Conservation (phyloP, 2,329 filamentous ascomycete species). For the Magnaporthiopsis rhizophila region DNA sequence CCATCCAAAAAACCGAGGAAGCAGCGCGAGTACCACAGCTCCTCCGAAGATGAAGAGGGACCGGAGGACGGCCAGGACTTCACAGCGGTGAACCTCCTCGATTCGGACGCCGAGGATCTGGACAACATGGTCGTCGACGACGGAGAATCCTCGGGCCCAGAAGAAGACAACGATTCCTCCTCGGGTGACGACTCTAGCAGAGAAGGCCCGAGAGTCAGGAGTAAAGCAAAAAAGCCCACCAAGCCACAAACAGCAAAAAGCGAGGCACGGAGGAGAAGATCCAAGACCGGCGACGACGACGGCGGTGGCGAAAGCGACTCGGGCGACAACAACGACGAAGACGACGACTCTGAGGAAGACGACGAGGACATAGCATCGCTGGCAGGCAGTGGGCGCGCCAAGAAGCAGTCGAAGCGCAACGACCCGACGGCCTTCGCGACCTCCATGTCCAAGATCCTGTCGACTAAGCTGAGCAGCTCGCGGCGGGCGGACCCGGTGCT, state of each 20-base stretch:
- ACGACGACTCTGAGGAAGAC: conserved; percentile 11
- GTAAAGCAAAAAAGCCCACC: conserved; percentile 11
- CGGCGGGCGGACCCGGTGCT: conserved; percentile 88
- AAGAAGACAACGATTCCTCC: conserved; percentile 20
- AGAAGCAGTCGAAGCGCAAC: conserved; percentile 70
- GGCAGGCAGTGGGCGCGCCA: conserved; percentile 26
- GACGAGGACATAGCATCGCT: conserved; percentile 20
- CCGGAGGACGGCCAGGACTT: conserved; percentile 35
- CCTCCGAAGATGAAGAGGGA: conserved; percentile 25
- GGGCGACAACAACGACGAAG: conserved; percentile 15
- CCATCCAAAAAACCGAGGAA: conserved; percentile 44
- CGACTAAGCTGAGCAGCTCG: conserved; percentile 74
- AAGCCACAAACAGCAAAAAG: conserved; percentile 11
- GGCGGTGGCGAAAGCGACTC: not conserved
- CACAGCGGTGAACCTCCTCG: conserved; percentile 43
- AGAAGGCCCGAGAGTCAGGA: conserved; percentile 14
- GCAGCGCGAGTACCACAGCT: conserved; percentile 43
- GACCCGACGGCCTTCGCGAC: conserved; percentile 87
- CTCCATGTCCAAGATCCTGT: conserved; percentile 87
- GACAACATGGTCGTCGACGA: conserved; percentile 46
- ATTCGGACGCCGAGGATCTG: conserved; percentile 50
- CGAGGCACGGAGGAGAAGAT: not conserved
- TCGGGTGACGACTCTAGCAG: conserved; percentile 22
- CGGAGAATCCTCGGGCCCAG: conserved; percentile 24
- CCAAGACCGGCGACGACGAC: not conserved